Percentiles rank a stretch among this genome's conserved stretches.
Evolutionary conservation across 2,329 filamentous ascomycete species (phyloP).

Genomic region (Verticillium nubilum): DNA sequence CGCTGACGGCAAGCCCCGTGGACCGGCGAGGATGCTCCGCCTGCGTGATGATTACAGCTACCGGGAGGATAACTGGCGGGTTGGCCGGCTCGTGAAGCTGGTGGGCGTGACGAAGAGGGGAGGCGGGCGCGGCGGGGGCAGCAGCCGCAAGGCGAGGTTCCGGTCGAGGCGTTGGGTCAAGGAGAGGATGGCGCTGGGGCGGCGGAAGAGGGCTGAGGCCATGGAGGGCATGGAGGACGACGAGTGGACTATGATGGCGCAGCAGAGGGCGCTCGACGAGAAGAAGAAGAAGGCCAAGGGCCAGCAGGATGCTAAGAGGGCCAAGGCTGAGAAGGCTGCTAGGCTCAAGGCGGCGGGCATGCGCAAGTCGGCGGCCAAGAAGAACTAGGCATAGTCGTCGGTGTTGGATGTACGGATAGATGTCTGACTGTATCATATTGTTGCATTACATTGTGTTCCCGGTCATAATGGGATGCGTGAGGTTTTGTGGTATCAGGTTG

Average conservation of each 20-base stretch:
- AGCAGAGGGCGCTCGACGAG: constrained; percentile 19
- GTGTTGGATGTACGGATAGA: constrained; percentile 5
- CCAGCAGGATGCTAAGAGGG: constrained; percentile 25
- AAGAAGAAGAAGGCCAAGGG: constrained; percentile 17
- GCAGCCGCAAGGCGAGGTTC: constrained; percentile 43
- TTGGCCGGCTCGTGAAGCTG: constrained; percentile 48
- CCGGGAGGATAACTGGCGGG: constrained; percentile 54
- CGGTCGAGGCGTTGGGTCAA: constrained; percentile 36
- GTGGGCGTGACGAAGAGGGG: constrained; percentile 45
- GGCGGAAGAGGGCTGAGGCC: constrained; percentile 31
- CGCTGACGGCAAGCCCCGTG: constrained; percentile 27
- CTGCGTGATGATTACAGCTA: constrained; percentile 52
- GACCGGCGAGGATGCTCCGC: constrained; percentile 39
- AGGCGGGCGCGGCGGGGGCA: constrained; percentile 1
- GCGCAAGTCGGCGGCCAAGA: constrained; percentile 16
- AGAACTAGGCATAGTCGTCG: constrained; percentile 14
- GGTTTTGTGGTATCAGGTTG: too few species aligned
- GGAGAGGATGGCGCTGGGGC: constrained; percentile 32
- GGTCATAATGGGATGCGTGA: neutral
- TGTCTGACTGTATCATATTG: neutral
- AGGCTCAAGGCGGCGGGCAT: constrained; percentile 5
- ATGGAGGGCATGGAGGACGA: constrained; percentile 19
- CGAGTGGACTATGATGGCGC: constrained; percentile 18
- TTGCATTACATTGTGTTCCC: neutral
- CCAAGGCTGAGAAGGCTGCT: constrained; percentile 30